Evolutionary conservation across 2,329 filamentous ascomycete species (phyloP), one percentile per base, ranked within the genome.

Genomic region (Rutstroemia sydowiana): DNA sequence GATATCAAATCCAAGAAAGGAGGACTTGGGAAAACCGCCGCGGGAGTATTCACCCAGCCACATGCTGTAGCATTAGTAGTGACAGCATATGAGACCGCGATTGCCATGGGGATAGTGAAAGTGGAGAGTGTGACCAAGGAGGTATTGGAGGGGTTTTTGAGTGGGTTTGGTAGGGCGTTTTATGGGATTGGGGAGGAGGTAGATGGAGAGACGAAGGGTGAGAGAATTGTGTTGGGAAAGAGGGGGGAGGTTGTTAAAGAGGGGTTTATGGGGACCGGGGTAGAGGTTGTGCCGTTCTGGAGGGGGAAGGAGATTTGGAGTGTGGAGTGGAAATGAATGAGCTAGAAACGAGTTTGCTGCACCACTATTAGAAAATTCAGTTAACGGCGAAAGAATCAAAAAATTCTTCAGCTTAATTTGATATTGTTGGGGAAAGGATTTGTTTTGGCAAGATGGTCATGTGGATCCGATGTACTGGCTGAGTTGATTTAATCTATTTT

Each of bases 41-140:
- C 87, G 0, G 87, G 87, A 5, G 86, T 90, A 34, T 91, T 89
- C 66, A 90, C 87, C 1, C 87, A 91, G 70, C 83, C 52, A n/a
- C 43, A 51, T 34, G 49, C 48, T 7, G 48, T 45, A 2, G 31
- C 40, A 10, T 36, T 45, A n/a, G 47, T 51, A 11, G 11, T 54
- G 1, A 31, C 28, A 20, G 48, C 47, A 11, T 37, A 28, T 8
- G 52, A 46, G 5, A 20, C 20, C 18, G 52, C 42, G 2, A 30
- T 52, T 7, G 28, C 36, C n/a, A 45, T 31, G 28, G 48, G 43
- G 13, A 39, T 54, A 16, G 30, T 51, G 8, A 21, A 13, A 18
- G 16, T 18, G 9, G 34, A 36, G n/a, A 26, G 52, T 39, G 20
- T 51, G 1, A 51, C 18, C 9, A 8, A 26, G 16, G 52, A 45